Percentiles rank a stretch among this genome's conserved stretches.
Evolutionary conservation across 2,329 filamentous ascomycete genomes (phyloP).

Genomic region (Coniochaeta pulveracea): DNA sequence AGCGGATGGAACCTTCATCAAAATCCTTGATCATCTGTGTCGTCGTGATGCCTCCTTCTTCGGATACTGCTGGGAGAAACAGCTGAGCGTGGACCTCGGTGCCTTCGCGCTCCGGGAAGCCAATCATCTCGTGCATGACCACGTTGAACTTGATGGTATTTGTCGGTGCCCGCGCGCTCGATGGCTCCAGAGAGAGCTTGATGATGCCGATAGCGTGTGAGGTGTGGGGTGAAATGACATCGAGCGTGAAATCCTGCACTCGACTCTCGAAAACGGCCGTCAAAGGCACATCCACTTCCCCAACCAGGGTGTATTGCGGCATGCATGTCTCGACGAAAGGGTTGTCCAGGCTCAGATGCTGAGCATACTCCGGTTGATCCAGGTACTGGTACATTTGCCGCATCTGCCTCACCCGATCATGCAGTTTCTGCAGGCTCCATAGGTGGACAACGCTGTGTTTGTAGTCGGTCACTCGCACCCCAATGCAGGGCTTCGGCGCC

Average conservation of each 20-base stretch:
- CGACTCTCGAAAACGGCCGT: constrained; percentile 88
- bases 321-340: constrained; percentile 87
- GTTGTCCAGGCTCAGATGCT: constrained; percentile 86
- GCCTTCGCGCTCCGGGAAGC: constrained; percentile 91
- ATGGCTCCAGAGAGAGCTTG: constrained; percentile 83
- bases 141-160: constrained; percentile 97
- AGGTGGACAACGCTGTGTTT: constrained; percentile 75
- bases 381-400: constrained; percentile 95
- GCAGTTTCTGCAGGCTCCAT: constrained; percentile 90
- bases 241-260: constrained; percentile 86
- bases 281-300: constrained; percentile 85
- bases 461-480: constrained; percentile 83
- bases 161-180: constrained; percentile 80
- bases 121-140: constrained; percentile 91
- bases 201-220: constrained; percentile 84
- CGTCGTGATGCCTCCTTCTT: constrained; percentile 84
- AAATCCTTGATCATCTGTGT: constrained; percentile 92
- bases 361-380: constrained; percentile 86
- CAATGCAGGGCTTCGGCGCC: constrained; percentile 80
- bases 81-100: constrained; percentile 93
- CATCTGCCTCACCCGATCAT: constrained; percentile 81
- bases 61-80: constrained; percentile 85
- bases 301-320: constrained; percentile 84
- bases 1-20: constrained; percentile 82
- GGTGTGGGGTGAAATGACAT: constrained; percentile 87